Conservation (phyloP, 1,284 basidiomycete genomes). For the Sphagnurus paluster region DNA sequence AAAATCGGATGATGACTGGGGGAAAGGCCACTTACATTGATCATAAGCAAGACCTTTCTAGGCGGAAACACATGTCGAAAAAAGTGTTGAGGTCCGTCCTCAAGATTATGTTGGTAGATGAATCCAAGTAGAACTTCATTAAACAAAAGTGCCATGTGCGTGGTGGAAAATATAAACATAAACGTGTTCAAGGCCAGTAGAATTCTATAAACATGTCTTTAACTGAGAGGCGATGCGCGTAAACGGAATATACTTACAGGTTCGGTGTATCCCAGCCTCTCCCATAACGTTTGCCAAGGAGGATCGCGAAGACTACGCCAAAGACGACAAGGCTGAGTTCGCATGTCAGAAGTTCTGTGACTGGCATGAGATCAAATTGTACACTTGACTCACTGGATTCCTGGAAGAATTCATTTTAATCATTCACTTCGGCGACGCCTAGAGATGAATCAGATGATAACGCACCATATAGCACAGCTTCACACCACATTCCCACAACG, state of each 20-base stretch:
- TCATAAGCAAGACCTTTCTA: slow-evolving; percentile 25
- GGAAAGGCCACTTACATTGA: slow-evolving; percentile 20
- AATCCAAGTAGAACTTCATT: slow-evolving; percentile 24
- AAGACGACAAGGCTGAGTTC: slow-evolving; percentile 21
- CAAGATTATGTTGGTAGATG: slow-evolving; percentile 17
- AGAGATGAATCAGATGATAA: neutral
- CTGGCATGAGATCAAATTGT: neutral
- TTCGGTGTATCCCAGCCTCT: slow-evolving; percentile 20
- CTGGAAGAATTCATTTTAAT: slow-evolving; percentile 8
- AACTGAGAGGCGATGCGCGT: neutral
- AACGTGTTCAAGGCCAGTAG: slow-evolving; percentile 21
- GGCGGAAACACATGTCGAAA: slow-evolving; percentile 23
- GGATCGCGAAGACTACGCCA: slow-evolving; percentile 22
- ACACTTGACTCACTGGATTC: slow-evolving; percentile 22
- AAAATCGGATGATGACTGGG: neutral
- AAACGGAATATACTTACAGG: slow-evolving; percentile 5
- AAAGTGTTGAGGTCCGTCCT: slow-evolving; percentile 18
- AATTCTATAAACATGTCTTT: slow-evolving; percentile 9
- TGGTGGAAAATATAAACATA: slow-evolving; percentile 26
- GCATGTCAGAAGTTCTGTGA: neutral
- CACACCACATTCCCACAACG: slow-evolving; percentile 26
- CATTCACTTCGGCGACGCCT: too few relatives aligned
- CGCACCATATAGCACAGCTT: slow-evolving; percentile 26
- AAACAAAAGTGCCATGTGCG: slow-evolving; percentile 23
- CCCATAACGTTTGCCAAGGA: slow-evolving; percentile 17